phyloP scores from a whole-genome alignment of 1,284 basidiomycete species.

The Boletus semigastroideus region DNA sequence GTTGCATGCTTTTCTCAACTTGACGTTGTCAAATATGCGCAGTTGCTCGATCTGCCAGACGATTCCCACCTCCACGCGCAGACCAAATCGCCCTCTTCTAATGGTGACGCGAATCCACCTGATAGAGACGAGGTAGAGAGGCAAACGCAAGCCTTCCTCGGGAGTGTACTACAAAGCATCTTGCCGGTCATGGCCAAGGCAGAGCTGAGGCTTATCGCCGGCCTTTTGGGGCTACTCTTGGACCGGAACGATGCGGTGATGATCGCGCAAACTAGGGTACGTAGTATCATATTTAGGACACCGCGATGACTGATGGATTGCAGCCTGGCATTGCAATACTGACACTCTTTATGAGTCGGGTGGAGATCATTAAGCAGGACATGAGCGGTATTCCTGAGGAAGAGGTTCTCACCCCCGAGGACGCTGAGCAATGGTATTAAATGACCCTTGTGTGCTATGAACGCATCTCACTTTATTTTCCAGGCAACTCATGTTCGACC shows the following conservation, averaged over 20 bases:
- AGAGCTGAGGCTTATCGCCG: slow-evolving; percentile 81
- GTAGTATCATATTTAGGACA: slow-evolving; percentile 24
- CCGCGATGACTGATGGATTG: slow-evolving; percentile 4
- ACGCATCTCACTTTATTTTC: slow-evolving; percentile 1
- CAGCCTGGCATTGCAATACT: slow-evolving; percentile 92
- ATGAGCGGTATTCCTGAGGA: slow-evolving; percentile 52
- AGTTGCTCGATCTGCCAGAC: slow-evolving; percentile 64
- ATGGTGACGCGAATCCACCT: slow-evolving; percentile 19
- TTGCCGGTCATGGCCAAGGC: slow-evolving; percentile 79
- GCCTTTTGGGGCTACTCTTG: slow-evolving; percentile 82
- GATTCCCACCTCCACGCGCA: slow-evolving; percentile 42
- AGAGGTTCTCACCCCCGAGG: slow-evolving; percentile 64
- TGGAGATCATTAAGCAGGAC: slow-evolving; percentile 85
- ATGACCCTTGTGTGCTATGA: neutral
- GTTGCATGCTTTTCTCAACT: slow-evolving; percentile 93
- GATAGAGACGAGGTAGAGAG: slow-evolving; percentile 77
- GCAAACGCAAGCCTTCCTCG: slow-evolving; percentile 88
- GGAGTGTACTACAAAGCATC: slow-evolving; percentile 84
- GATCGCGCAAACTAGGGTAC: slow-evolving; percentile 75
- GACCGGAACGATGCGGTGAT: slow-evolving; percentile 77
- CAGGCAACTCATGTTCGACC: slow-evolving; percentile 83
- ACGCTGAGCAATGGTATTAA: slow-evolving; percentile 80
- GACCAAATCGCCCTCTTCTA: slow-evolving; percentile 21
- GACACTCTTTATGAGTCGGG: slow-evolving; percentile 90
- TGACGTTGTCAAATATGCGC: slow-evolving; percentile 82